Evolutionary conservation across 2,329 filamentous ascomycete genomes (phyloP), one percentile per base, ranked within the genome.

Genomic region (Fusarium sp.): DNA sequence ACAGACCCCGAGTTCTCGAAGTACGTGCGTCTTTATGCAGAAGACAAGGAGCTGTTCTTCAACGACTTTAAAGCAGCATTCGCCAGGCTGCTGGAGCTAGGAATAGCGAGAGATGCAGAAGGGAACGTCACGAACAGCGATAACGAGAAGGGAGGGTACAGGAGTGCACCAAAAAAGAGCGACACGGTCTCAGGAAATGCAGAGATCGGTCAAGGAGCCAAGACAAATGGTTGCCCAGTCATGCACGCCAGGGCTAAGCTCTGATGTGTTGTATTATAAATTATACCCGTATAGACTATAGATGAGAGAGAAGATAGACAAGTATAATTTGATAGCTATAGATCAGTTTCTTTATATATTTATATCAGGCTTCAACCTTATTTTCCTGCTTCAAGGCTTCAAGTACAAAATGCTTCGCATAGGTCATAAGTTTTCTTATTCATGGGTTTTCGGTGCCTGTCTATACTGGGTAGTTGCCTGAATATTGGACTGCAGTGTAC

Each of bases 1-100:
- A 64, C 61, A 8, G 61, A 64, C 22, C 18, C 57, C 7, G 36
- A 64, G 44, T 64, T 64, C 44, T 62, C 57, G 18, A 62, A 62
- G 26, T 38, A 62, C 1, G 61, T 62, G 18, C 57, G 35, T 11
- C 14, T 64, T 3, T 64, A 64, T 5, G 44, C 61, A 5, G 14
- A 62, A 8, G 57, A 64, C 6, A 64, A 64, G 44, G 36, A 64
- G 7, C 7, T 62, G 1, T 64, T 64, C 22, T 64, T 64, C 38
- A 13, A 64, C 4, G 61, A 62, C 20, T 64, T 64, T 8, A 53
- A 38, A 8, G 39, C 28, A 7, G 61, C 61, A 3, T 64, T 64
- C 14, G 61, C 57, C 2, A 64, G 62, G 44, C 15, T 64, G 12
- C 11, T 64, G 5, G 61, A 64, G 16, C 57, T 64, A 22, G 61